Conservation (phyloP, 2,329 filamentous ascomycete species). For the Pseudogymnoascus sp. region DNA sequence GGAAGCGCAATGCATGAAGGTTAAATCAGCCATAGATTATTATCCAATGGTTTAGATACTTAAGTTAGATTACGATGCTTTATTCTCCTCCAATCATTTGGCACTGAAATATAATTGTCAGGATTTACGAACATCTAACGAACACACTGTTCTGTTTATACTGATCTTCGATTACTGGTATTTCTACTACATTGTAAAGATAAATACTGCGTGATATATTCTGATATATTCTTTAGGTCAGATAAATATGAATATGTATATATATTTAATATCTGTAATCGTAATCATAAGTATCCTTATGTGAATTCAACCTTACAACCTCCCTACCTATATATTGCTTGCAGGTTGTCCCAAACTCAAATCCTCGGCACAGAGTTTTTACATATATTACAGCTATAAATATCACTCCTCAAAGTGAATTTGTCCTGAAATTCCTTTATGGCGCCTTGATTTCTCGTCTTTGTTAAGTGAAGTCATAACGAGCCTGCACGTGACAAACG, state of each 20-base stretch:
- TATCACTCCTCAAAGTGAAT: not conserved
- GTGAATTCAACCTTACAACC: not conserved
- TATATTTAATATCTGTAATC: not conserved
- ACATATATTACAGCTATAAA: not conserved
- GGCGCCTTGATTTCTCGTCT: not conserved
- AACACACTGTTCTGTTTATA: not conserved
- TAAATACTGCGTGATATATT: not conserved
- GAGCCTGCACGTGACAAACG: slow-evolving; percentile 5
- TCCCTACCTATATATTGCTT: not conserved
- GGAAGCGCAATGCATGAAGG: slow-evolving; percentile 8
- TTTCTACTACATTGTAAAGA: no score
- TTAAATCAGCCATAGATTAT: slow-evolving; percentile 9
- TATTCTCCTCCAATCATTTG: slow-evolving; percentile 6
- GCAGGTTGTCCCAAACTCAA: not conserved
- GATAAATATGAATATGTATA: not conserved
- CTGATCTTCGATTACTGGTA: not conserved
- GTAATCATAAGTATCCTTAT: not conserved
- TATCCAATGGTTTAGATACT: slow-evolving; percentile 8
- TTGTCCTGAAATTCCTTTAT: not conserved
- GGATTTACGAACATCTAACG: not conserved
- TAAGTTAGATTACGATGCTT: slow-evolving; percentile 9
- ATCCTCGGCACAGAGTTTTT: no score
- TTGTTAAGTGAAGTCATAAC: not conserved
- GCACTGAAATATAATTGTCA: slow-evolving; percentile 4
- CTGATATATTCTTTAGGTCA: no score